phyloP scores from a whole-genome alignment of 148 eudicot species.

The Cornus kousa region DNA sequence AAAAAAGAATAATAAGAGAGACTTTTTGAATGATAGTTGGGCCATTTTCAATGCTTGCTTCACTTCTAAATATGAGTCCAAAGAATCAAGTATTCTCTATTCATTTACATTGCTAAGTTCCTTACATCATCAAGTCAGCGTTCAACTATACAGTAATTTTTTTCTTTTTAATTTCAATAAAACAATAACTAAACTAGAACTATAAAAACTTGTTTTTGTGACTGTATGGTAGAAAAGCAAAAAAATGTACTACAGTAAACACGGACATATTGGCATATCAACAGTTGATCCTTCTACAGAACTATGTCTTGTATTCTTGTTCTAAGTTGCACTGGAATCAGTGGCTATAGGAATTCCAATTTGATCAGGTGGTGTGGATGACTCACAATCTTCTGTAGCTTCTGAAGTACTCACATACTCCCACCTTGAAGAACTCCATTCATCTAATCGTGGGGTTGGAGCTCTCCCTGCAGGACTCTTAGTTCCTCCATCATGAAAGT shows the following conservation, averaged over 20 bases:
- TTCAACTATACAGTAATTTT: no score
- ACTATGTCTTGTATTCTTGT: neutral
- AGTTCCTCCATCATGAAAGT: neutral
- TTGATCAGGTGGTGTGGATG: neutral
- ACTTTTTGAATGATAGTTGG: no score
- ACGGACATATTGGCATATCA: neutral
- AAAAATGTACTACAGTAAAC: neutral
- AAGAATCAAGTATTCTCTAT: no score
- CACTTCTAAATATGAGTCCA: no score
- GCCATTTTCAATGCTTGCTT: no score
- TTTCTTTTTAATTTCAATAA: no score
- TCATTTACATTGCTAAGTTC: no score
- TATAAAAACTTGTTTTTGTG: neutral
- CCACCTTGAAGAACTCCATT: slow-evolving; percentile 3
- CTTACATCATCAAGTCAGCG: no score
- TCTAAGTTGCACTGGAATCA: neutral
- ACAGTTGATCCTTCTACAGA: neutral
- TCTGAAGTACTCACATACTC: slow-evolving; percentile 19
- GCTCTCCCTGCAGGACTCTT: neutral
- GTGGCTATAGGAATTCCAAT: slow-evolving; percentile 6
- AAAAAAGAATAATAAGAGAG: no score
- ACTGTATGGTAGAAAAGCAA: neutral
- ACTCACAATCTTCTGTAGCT: slow-evolving; percentile 8
- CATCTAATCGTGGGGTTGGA: neutral
- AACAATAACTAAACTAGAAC: no score